Evolutionary conservation across 148 eudicot species (phyloP).

Genomic region (Nepenthes gracilis): DNA sequence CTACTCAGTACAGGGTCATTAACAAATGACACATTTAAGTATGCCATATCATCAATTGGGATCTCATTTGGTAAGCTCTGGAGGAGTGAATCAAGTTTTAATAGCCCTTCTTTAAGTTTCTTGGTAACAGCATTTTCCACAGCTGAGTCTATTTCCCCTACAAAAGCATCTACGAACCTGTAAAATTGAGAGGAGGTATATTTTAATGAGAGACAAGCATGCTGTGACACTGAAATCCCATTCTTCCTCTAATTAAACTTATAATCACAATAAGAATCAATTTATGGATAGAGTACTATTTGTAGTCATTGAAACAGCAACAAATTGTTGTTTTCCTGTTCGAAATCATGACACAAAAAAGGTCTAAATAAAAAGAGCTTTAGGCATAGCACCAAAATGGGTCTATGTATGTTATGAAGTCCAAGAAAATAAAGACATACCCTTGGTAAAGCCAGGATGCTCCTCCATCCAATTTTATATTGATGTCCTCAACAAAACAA

Average conservation of each 20-base stretch:
- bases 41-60: slow-evolving; percentile 55
- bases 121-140: slow-evolving; percentile 57
- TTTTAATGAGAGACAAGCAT: background rate
- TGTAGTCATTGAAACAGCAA: too few relatives aligned
- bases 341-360: background rate
- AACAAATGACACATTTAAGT: slow-evolving; percentile 46
- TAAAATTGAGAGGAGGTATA: slow-evolving; percentile 8
- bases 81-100: slow-evolving; percentile 37
- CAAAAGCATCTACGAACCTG: slow-evolving; percentile 62
- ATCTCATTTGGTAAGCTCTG: slow-evolving; percentile 49
- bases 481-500: slow-evolving; percentile 58
- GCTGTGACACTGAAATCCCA: background rate
- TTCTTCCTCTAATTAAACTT: too few relatives aligned
- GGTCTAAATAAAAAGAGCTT: too few relatives aligned
- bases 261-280: too few relatives aligned
- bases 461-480: slow-evolving; percentile 75
- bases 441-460: slow-evolving; percentile 99
- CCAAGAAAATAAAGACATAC: slow-evolving; percentile 25
- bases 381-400: background rate
- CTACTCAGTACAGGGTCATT: slow-evolving; percentile 31
- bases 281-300: too few relatives aligned
- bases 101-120: slow-evolving; percentile 39
- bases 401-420: too few relatives aligned
- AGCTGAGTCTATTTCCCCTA: slow-evolving; percentile 49
- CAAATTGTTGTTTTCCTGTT: background rate